phyloP scores from a whole-genome alignment of 2,329 filamentous ascomycete genomes.

The Sporothrix schenckii region DNA sequence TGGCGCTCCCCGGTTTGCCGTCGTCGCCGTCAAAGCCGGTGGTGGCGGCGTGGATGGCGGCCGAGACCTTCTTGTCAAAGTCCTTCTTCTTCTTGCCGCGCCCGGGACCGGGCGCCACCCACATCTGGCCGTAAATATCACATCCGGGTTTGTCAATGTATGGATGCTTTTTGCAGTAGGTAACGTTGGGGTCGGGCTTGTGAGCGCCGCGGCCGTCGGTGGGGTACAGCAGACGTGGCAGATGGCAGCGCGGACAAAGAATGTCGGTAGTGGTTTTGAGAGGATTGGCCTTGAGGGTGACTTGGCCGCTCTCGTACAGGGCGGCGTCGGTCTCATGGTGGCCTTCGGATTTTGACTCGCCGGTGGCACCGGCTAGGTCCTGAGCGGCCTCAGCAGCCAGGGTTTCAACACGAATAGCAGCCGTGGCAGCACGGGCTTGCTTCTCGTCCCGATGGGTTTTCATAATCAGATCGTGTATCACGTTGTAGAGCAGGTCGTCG shows the following conservation, averaged over 20 bases:
- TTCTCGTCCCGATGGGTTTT: constrained; percentile 79
- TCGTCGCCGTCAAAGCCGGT: constrained; percentile 47
- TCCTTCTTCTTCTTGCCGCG: constrained; percentile 81
- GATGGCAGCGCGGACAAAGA: constrained; percentile 72
- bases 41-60: constrained; percentile 44
- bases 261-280: constrained; percentile 72
- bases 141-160: constrained; percentile 76
- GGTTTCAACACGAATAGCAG: constrained; percentile 67
- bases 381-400: constrained; percentile 58
- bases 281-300: constrained; percentile 71
- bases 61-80: constrained; percentile 61
- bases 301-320: constrained; percentile 69
- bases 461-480: constrained; percentile 73
- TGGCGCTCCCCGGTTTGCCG: constrained; percentile 33
- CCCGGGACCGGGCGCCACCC: constrained; percentile 70
- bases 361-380: constrained; percentile 50
- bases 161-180: constrained; percentile 78
- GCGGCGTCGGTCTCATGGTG: constrained; percentile 68
- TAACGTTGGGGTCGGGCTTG: constrained; percentile 66
- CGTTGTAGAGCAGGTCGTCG: constrained; percentile 74
- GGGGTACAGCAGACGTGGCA: constrained; percentile 72
- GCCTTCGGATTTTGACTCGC: constrained; percentile 59
- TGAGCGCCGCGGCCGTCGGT: constrained; percentile 69
- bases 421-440: constrained; percentile 67
- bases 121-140: constrained; percentile 82